Evolutionary conservation across 176 grass and related monocot genomes (phyloP), one percentile per base, ranked within the genome.

Genomic region (Phoenix dactylifera): DNA sequence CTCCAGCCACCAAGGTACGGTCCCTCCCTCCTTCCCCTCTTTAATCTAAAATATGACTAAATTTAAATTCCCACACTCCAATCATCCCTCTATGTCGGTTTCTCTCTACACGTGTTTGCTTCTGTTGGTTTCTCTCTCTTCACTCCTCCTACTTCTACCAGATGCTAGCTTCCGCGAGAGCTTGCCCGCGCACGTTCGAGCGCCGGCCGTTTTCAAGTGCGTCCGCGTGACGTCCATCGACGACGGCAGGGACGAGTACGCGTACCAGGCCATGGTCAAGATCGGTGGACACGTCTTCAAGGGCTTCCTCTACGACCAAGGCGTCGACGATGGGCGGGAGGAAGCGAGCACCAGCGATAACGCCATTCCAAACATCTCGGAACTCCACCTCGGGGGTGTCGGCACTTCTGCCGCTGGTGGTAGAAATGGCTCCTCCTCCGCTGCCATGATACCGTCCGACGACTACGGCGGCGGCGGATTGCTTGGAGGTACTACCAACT

Each of bases 211-310:
- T 67, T 98, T 98, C 82, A 83, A 79, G 64, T 98, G 94, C 72
- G 94, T 98, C 9, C 82, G 85, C 6, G 82, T 98, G 64, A 85
- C 84, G 50, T 83, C 94, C 52, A 63, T 98, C 2, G 88, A 98
- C 12, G 85, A 81, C 50, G 64, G 81, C 30, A 59, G 66, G 57
- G 81, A 69, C 51, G 79, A 98, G 82, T 85, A 83, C n/a, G 94
- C 94, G 29, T 98, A 98, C 82, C 94, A 92, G 66, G 88, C 88
- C 15, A 70, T 73, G 50, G 88, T 98, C 51, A 85, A 68, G 69
- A 98, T 98, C 74, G 86, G 86, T 39, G 94, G 94, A 5, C 94
- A 88, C 30, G 58, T 89, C 51, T 98, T 98, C 88, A 76, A 86
- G 74, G 94, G 94, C 1, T 85, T 98, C 26, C 81, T 98, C 32